Percentiles rank a stretch among this genome's conserved stretches.
phyloP scores from a whole-genome alignment of 345 rosid genomes.

The Citrus hindsii region DNA sequence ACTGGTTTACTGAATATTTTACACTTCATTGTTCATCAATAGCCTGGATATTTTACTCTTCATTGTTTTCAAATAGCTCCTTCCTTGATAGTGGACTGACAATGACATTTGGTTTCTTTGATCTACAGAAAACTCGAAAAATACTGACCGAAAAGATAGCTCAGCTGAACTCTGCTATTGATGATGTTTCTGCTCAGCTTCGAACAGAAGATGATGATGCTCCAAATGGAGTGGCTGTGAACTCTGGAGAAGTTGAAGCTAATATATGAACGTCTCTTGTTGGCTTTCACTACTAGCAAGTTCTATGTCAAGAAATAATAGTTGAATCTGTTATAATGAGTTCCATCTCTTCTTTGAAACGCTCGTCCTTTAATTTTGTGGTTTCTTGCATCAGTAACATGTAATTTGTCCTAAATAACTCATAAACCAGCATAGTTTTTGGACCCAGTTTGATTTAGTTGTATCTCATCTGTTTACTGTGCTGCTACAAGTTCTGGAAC shows the following conservation, averaged over 20 bases:
- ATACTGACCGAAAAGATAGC: constrained; percentile 77
- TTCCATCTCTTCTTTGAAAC: neutral
- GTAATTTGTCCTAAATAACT: constrained; percentile 3
- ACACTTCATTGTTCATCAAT: neutral
- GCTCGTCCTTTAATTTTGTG: neutral
- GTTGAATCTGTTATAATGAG: constrained; percentile 10
- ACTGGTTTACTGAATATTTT: neutral
- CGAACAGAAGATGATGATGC: constrained; percentile 57
- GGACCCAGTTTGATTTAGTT: neutral
- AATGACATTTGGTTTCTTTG: constrained; percentile 3
- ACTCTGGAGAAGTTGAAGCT: constrained; percentile 66
- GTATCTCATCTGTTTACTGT: neutral
- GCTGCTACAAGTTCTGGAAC: neutral
- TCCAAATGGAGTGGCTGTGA: constrained; percentile 51
- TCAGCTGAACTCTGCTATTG: constrained; percentile 84
- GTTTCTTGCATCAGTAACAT: neutral
- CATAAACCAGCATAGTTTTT: neutral
- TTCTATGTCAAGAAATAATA: constrained; percentile 24
- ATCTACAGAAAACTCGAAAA: constrained; percentile 72
- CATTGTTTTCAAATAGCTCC: neutral
- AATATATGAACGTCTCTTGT: constrained; percentile 27
- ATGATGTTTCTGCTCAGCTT: constrained; percentile 75
- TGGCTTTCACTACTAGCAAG: neutral
- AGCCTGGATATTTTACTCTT: neutral
- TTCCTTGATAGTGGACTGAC: neutral